Percentiles rank a stretch among this genome's conserved stretches.
Conservation (phyloP, 140 eudicot species). For the Erigeron philadelphicus region DNA sequence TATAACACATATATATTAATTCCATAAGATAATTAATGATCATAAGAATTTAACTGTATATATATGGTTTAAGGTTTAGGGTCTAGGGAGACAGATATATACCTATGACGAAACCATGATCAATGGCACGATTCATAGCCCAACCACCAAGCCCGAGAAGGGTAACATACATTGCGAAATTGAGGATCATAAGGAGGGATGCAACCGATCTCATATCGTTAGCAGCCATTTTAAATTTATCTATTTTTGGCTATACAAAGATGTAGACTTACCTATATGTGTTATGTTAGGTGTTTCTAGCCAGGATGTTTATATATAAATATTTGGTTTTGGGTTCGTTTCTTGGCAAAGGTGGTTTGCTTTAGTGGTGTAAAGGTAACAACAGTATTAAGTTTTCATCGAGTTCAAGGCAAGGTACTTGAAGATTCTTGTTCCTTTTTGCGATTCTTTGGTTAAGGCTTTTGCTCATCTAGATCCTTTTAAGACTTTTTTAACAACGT, state of each 20-base stretch:
- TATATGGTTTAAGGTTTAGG: constrained; percentile 13
- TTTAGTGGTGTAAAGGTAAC: constrained; percentile 21
- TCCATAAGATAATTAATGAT: constrained; percentile 3
- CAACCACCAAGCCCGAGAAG: constrained; percentile 76
- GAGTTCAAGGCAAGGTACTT: constrained; percentile 34
- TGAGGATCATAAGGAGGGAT: constrained; percentile 57
- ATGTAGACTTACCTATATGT: neutral
- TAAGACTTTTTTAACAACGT: neutral
- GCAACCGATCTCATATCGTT: constrained; percentile 53
- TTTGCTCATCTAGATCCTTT: constrained; percentile 21
- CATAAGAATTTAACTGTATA: neutral
- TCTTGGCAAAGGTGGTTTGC: constrained; percentile 28
- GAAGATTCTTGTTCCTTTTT: constrained; percentile 23
- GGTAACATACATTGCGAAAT: constrained; percentile 69
- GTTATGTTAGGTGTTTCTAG: neutral
- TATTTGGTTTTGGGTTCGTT: constrained; percentile 30
- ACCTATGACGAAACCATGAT: constrained; percentile 81
- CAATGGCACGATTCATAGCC: constrained; percentile 76
- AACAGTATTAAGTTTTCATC: constrained; percentile 21
- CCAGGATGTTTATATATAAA: constrained; percentile 19
- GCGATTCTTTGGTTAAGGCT: constrained; percentile 26
- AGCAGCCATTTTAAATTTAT: constrained; percentile 46
- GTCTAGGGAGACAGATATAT: neutral
- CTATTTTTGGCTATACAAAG: constrained; percentile 16
- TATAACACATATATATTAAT: neutral